Evolutionary conservation across 768 basidiomycete genomes (phyloP).

Genomic region (Suillus sp.): DNA sequence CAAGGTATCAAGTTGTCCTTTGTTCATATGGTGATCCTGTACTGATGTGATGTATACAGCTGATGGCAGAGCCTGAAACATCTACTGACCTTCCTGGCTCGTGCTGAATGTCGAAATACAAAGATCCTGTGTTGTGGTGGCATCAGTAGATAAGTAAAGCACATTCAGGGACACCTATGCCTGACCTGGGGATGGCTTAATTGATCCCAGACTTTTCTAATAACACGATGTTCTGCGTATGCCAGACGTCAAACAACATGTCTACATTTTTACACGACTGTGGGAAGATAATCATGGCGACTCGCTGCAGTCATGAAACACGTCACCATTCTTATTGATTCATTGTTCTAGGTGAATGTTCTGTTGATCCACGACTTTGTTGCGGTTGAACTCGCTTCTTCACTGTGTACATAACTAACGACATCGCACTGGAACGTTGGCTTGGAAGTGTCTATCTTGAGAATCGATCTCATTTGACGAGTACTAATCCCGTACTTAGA

Average conservation of each 20-base stretch:
- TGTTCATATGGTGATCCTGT: conserved; percentile 8
- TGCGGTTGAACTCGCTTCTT: background rate
- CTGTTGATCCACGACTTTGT: conserved; percentile 6
- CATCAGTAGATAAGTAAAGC: conserved; percentile 5
- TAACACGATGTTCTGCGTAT: background rate
- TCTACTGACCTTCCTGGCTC: conserved; percentile 41
- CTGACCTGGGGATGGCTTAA: background rate
- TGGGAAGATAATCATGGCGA: conserved; percentile 7
- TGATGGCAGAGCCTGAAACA: conserved; percentile 58
- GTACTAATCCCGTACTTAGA: conserved; percentile 1
- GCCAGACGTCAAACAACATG: background rate
- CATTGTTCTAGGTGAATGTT: background rate
- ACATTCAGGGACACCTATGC: background rate
- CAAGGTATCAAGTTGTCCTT: conserved; percentile 45
- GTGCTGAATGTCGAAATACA: conserved; percentile 23
- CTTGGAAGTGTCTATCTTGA: background rate
- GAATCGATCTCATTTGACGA: background rate
- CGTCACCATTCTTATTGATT: background rate
- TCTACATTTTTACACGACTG: conserved; percentile 1
- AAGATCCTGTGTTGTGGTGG: background rate
- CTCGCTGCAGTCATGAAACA: background rate
- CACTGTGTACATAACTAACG: background rate
- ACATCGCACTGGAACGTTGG: background rate
- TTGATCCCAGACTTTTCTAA: conserved; percentile 5
- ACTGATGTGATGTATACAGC: conserved; percentile 37